Evolutionary conservation across 257 asterid species (phyloP).

Genomic region (Parsonsia alboflavescens): DNA sequence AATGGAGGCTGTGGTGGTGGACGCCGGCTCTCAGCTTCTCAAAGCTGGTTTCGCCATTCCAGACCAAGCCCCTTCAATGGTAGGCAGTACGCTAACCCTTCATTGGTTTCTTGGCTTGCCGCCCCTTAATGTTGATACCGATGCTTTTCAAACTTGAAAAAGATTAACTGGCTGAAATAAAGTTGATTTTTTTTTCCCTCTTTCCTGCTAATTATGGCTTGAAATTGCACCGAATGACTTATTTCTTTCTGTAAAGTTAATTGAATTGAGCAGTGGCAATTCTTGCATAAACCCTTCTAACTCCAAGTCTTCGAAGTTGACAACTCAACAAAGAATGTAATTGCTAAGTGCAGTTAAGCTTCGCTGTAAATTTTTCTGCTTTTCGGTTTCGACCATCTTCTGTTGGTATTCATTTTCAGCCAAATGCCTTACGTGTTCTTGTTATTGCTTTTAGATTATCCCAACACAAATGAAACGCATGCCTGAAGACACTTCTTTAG

Average conservation of each 20-base stretch:
- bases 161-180: not conserved
- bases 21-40: slow-evolving; percentile 74
- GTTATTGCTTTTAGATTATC: slow-evolving; percentile 42
- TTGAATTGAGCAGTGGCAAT: slow-evolving; percentile 1
- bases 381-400: not conserved
- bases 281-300: slow-evolving; percentile 1
- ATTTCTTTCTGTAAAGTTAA: not conserved
- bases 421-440: slow-evolving; percentile 6
- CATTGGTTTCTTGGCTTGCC: not conserved
- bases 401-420: not conserved
- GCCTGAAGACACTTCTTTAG: slow-evolving; percentile 52
- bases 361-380: not conserved
- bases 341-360: not conserved
- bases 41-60: slow-evolving; percentile 94
- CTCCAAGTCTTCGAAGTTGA: not conserved
- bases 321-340: not conserved
- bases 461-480: slow-evolving; percentile 80
- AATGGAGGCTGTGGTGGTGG: slow-evolving; percentile 96
- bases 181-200: not conserved
- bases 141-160: not conserved
- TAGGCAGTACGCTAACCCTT: slow-evolving; percentile 37
- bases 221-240: not conserved
- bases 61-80: slow-evolving; percentile 95
- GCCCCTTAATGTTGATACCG: not conserved
- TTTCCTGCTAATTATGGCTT: not conserved